Base-by-base conservation (phyloP, 305 asterid species). In the Fraxinus ornus region DNA sequence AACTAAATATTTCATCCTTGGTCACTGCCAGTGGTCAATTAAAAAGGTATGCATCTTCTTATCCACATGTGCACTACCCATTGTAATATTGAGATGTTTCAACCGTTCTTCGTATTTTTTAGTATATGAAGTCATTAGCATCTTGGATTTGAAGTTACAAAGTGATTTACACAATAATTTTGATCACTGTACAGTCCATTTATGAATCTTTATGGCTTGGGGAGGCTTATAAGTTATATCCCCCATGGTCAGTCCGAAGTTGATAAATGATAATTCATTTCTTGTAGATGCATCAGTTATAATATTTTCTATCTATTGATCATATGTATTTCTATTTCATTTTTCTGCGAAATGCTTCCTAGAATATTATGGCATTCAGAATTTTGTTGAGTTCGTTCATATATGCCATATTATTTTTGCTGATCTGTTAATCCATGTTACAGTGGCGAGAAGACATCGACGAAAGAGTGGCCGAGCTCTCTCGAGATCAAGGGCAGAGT, bases 401-500 rank as follows among this genome's bases (percentile, higher is more conserved):
- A 28, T 30, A 47, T 22, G 19, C 76, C 32, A 75, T 26, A 66
- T 84, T 44, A 10, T 22, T 41, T 84, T 77, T 64, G 57, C 88
- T 90, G 84, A 84, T 80, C 19, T 83, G 30, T 68, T 49, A 21
- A 19, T 83, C 79, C 75, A 6, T 83, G 57, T 85, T 72, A 76
- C 97, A 97, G 99, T 81, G 99, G 99, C 47, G 98, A 97, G 91
- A 95, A 90, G 86, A 90, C 97, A 17, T 89, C 97, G 2, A 92
- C 87, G 22, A 90, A 89, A 86, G 98, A 90, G 86, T 97, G 99
- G 98, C 90, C 98, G 72, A 78, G 83, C 76, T 89, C 98, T 79
- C 92, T 97, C 64, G 99, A 97, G 90, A 88, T 94, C 84, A 95
- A 95, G 89, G 99, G 99, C 73, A 90, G 98, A 88, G 99, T 97